Evolutionary conservation across 805 yeast genomes (phyloP), one percentile per base, ranked within the genome.

Genomic region (Kodamaea leandrae): DNA sequence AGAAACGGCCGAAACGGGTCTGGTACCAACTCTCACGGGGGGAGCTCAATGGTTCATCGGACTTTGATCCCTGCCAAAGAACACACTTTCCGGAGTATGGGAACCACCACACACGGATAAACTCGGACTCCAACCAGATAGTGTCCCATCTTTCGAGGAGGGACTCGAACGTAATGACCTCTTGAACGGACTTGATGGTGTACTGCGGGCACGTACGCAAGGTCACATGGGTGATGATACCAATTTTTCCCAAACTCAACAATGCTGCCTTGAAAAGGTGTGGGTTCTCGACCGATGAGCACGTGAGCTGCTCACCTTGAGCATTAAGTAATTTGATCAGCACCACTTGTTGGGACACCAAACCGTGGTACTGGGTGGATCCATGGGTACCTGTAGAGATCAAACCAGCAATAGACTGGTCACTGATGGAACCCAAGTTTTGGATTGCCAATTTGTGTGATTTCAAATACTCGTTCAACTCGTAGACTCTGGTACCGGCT

Each of bases 341-440:
- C 2, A 91, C 97, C 47, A 86, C 74, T 61, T 89, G 96, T 53
- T 88, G 91, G 6, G 93, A 79, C 2, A 91, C 85, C 26, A 90
- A 70, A 1, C 98, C 97, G 55, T 93, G 98, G 59, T 76, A 86
- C 30, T 91, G 95, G 7, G 96, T 82, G 0, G 97, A 85, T 6
- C 99, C 99, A 57, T 91, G 99, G 0, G 98, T 89, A 20, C 98
- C 98, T 0, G 98, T 91, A 2, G 96, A 84, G 33, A 93, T 88
- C 49, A 90, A 80, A n/a, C 99, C 99, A 3, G 95, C 98, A 18
- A 89, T 72, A 12, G 95, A 85, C 60, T 91, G 98, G 47, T 88
- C 96, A 29, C 93, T 80, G 40, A 91, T 91, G 1, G 97, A 89
- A 1, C 98, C 98, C 53, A 93, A 68, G 54, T 86, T 91, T 62